Conservation (phyloP, 257 asterid species). For the Scutellaria minor region DNA sequence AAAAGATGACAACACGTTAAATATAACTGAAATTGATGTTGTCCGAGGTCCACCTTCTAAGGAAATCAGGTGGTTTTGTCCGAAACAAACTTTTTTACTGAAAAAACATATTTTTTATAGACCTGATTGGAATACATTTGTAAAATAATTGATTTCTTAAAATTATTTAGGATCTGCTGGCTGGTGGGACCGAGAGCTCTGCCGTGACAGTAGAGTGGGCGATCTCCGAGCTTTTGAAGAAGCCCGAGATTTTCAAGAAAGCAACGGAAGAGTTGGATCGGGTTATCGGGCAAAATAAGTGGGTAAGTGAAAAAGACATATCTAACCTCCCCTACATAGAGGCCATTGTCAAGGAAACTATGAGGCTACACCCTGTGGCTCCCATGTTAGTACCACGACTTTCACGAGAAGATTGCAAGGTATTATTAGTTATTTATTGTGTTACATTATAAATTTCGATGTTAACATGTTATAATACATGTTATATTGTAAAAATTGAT, state of each 20-base stretch:
- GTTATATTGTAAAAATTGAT: too few relatives aligned
- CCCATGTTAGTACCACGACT: slow-evolving; percentile 74
- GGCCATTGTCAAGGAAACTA: slow-evolving; percentile 57
- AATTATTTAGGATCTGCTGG: slow-evolving; percentile 75
- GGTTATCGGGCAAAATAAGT: slow-evolving; percentile 56
- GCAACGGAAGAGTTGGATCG: slow-evolving; percentile 76
- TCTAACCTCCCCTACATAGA: slow-evolving; percentile 48
- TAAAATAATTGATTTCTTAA: too few relatives aligned
- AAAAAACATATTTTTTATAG: too few relatives aligned
- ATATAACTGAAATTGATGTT: too few relatives aligned
- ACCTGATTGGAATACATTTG: too few relatives aligned
- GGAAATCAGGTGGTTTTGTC: too few relatives aligned
- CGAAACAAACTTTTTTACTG: too few relatives aligned
- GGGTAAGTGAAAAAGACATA: slow-evolving; percentile 55
- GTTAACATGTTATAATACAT: too few relatives aligned
- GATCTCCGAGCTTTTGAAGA: slow-evolving; percentile 70
- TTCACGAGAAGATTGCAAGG: slow-evolving; percentile 64
- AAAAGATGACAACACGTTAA: too few relatives aligned
- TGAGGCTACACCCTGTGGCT: slow-evolving; percentile 59
- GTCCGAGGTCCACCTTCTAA: too few relatives aligned
- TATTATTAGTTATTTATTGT: background rate
- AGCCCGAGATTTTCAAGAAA: slow-evolving; percentile 58
- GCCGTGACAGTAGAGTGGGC: slow-evolving; percentile 95
- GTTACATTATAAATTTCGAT: background rate
- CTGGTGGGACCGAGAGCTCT: slow-evolving; percentile 92